Base-by-base conservation (phyloP, 129 eudicot species). In the Escallonia herrerae region DNA sequence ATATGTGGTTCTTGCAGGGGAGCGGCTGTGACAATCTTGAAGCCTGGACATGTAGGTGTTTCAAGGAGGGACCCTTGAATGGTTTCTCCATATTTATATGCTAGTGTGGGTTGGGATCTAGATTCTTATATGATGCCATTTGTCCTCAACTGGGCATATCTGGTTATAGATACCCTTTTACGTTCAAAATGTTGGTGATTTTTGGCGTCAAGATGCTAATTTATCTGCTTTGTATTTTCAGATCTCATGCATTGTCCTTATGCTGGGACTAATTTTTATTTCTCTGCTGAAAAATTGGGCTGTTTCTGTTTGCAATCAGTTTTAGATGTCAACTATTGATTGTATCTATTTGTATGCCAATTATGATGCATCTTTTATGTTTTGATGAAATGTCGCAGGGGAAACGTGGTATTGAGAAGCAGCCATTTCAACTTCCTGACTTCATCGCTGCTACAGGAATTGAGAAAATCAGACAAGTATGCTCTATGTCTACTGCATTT, bases 1-100 rank as follows among this genome's bases (percentile, higher is more conserved):
- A 82, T 84, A 80, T 94, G 80, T 89, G 96, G 85, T 94, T 93
- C 86, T 89, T 94, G 99, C 99, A 94, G 99, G 99, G 90, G 80
- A 72, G 73, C 81, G 73, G 91, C 91, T 84, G 89, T 83, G 91
- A 83, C 87, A 73, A 83, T 67, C 75, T 76, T 75, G 99, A 96
- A 89, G 95, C 80, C 95, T 75, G 80, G 82, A 80, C 83, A 79
- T 82, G 96, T 93, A 86, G 87, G 96, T 91, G 95, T 79, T 77
- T 82, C 73, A 80, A 71, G 91, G 66, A 79, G 81, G 74, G 72
- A 76, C 75, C 80, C 74, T 74, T 79, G 71, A 58, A 74, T 83
- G 69, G 79, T 49, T 73, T 71, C 67, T 80, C 52, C 33, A 22
- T 66, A 69, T 68, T 57, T 43, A 61, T 75, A 72, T 64, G 62